Conservation (phyloP, 768 basidiomycete genomes). For the Boletus rex-veris region DNA sequence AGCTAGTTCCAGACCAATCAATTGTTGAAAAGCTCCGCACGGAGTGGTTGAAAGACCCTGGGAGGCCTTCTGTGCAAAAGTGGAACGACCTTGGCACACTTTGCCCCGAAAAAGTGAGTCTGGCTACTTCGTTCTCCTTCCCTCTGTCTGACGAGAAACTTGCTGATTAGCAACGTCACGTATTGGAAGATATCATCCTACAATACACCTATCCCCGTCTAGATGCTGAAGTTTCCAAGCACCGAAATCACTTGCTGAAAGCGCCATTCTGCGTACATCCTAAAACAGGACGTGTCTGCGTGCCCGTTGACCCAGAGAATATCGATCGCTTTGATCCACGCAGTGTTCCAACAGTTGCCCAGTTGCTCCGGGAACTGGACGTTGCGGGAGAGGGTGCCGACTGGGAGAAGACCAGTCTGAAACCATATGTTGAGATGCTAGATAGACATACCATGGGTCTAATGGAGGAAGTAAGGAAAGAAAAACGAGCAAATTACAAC, state of each 20-base stretch:
- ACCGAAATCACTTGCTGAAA: slow-evolving; percentile 96
- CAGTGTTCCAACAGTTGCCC: slow-evolving; percentile 79
- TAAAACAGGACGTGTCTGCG: slow-evolving; percentile 92
- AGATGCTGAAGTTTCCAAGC: slow-evolving; percentile 96
- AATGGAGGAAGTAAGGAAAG: slow-evolving; percentile 30
- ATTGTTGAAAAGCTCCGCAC: slow-evolving; percentile 46
- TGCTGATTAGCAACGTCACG: slow-evolving; percentile 29
- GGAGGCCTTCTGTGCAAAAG: slow-evolving; percentile 60
- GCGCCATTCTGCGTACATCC: slow-evolving; percentile 97
- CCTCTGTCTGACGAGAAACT: neutral
- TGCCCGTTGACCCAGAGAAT: slow-evolving; percentile 76
- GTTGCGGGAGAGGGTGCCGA: slow-evolving; percentile 54
- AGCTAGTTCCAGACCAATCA: slow-evolving; percentile 65
- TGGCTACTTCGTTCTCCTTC: neutral
- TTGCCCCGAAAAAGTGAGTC: slow-evolving; percentile 29
- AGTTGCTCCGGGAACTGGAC: slow-evolving; percentile 81
- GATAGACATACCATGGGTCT: slow-evolving; percentile 57
- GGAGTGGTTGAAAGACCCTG: slow-evolving; percentile 56
- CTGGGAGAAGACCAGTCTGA: slow-evolving; percentile 86
- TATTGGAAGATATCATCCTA: slow-evolving; percentile 84
- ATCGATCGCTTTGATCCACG: slow-evolving; percentile 84
- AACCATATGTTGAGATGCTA: slow-evolving; percentile 85
- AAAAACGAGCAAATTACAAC: slow-evolving; percentile 16
- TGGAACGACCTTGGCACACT: slow-evolving; percentile 63
- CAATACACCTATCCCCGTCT: slow-evolving; percentile 96